Conservation (phyloP, 306 rosid genomes). For the Abrus pulchellus region DNA sequence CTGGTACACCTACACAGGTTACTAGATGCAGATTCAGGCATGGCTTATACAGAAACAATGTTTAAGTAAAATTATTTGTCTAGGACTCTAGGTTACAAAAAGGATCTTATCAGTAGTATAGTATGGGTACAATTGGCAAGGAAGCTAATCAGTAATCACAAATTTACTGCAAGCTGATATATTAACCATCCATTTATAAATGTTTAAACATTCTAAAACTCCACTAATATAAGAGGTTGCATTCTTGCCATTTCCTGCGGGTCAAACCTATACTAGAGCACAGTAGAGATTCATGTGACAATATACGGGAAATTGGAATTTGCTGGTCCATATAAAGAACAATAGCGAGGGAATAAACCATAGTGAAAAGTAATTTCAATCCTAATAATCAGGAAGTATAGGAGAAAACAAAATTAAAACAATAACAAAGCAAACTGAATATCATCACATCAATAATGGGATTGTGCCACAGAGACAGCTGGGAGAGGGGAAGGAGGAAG, state of each 20-base stretch:
- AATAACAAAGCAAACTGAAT: constrained; percentile 16
- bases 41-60: neutral
- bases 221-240: neutral
- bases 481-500: constrained; percentile 11
- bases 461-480: neutral
- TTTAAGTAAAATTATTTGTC: constrained; percentile 4
- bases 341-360: constrained; percentile 25
- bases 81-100: constrained; percentile 21
- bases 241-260: constrained; percentile 11
- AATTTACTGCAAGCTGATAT: neutral
- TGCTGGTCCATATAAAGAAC: neutral
- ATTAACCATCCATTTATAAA: constrained; percentile 19
- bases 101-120: neutral
- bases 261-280: constrained; percentile 22
- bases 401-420: neutral
- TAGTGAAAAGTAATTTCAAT: neutral
- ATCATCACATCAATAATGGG: constrained; percentile 5
- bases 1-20: neutral
- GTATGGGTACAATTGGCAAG: neutral
- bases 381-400: constrained; percentile 14
- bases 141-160: neutral
- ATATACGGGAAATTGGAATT: constrained; percentile 9
- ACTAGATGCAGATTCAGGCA: constrained; percentile 13
- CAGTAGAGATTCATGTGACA: constrained; percentile 5
- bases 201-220: neutral